Evolutionary conservation across 1,284 basidiomycete species (phyloP).

Genomic region (Erythrobasidium hasegawianum): DNA sequence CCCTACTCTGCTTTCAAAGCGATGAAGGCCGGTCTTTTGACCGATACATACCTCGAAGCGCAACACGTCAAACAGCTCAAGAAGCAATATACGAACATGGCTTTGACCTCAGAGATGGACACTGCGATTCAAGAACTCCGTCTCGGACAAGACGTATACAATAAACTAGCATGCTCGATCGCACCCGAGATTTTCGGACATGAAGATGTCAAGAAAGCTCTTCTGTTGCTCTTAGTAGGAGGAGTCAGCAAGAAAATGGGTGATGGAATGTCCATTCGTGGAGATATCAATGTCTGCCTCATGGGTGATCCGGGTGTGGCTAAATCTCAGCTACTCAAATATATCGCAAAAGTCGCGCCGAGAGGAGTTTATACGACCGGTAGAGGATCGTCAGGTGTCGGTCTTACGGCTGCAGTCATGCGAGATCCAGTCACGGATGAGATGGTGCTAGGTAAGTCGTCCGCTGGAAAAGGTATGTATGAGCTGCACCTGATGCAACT

Average conservation of each 20-base stretch:
- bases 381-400: constrained; percentile 94
- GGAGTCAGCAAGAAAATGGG: constrained; percentile 91
- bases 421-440: constrained; percentile 98
- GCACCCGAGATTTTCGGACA: constrained; percentile 99
- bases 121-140: constrained; percentile 67
- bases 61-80: constrained; percentile 91
- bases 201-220: constrained; percentile 93
- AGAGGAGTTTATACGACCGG: constrained; percentile 98
- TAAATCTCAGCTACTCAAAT: constrained; percentile 96
- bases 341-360: constrained; percentile 97
- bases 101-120: constrained; percentile 79
- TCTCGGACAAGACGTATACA: constrained; percentile 74
- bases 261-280: constrained; percentile 98
- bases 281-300: constrained; percentile 94
- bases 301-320: constrained; percentile 99
- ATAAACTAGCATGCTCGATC: constrained; percentile 69
- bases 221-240: constrained; percentile 89
- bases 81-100: constrained; percentile 95
- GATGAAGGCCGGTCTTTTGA: constrained; percentile 87
- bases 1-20: constrained; percentile 85
- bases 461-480: no score
- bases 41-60: constrained; percentile 93
- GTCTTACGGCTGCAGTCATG: constrained; percentile 98
- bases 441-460: constrained; percentile 80
- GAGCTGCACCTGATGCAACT: neutral